Conservation (phyloP, 495 filamentous ascomycete genomes). For the Usnea hakonensis region DNA sequence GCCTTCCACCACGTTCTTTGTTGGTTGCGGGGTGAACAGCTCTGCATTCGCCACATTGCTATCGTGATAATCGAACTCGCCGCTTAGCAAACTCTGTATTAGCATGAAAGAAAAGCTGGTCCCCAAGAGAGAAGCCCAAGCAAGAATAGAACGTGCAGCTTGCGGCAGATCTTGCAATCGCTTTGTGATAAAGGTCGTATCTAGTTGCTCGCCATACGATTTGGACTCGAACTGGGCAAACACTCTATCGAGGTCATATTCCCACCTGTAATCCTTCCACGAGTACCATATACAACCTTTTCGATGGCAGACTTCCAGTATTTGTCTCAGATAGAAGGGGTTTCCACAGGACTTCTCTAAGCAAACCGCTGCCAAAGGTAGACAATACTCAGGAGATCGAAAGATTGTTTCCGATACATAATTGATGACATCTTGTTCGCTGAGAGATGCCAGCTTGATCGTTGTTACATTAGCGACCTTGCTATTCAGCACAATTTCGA, state of each 20-base stretch:
- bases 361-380: constrained; percentile 41
- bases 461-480: constrained; percentile 49
- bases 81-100: constrained; percentile 66
- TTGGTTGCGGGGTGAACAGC: constrained; percentile 26
- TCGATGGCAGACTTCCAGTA: constrained; percentile 78
- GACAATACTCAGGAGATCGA: constrained; percentile 48
- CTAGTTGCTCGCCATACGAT: constrained; percentile 67
- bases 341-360: constrained; percentile 39
- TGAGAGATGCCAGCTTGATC: constrained; percentile 58
- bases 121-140: constrained; percentile 79
- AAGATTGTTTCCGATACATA: constrained; percentile 72
- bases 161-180: constrained; percentile 66
- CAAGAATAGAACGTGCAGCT: constrained; percentile 65
- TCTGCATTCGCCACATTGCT: constrained; percentile 33
- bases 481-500: constrained; percentile 38
- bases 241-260: constrained; percentile 74
- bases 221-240: constrained; percentile 74
- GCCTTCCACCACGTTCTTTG: constrained; percentile 56
- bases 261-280: constrained; percentile 70
- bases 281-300: constrained; percentile 85
- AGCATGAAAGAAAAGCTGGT: constrained; percentile 71
- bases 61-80: constrained; percentile 52
- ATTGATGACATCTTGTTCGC: constrained; percentile 63
- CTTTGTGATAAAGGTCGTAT: constrained; percentile 69
- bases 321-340: constrained; percentile 81